A percentile compares a stretch with the other conserved stretches of the same genome.
Evolutionary conservation across 352 stramenopile genomes (phyloP).

Genomic region (Pythium apleroticum): DNA sequence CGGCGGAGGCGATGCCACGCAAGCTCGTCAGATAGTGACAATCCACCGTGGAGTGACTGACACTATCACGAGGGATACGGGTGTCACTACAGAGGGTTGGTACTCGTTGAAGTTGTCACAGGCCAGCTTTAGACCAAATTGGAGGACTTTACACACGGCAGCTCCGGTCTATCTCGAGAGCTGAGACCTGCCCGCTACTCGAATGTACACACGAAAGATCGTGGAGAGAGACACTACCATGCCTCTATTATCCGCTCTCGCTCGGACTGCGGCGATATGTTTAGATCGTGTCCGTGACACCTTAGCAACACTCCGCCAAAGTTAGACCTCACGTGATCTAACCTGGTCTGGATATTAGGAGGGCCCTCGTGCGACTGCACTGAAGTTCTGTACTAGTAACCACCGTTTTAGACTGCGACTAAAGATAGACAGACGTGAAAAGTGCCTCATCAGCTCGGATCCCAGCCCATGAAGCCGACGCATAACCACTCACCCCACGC

Average conservation of each 20-base stretch:
- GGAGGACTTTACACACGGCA: background rate
- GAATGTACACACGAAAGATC: background rate
- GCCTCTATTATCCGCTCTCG: background rate
- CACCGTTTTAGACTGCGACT: background rate
- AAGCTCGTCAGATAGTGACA: slow-evolving; percentile 14
- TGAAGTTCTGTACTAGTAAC: background rate
- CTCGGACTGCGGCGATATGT: background rate
- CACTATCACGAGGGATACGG: background rate
- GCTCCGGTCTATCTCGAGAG: background rate
- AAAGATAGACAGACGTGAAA: background rate
- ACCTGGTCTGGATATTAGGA: background rate
- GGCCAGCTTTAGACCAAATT: background rate
- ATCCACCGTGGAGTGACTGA: slow-evolving; percentile 7
- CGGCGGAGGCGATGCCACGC: slow-evolving; percentile 10
- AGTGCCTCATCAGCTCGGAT: background rate
- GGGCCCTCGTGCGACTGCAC: background rate
- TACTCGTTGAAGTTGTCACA: slow-evolving; percentile 19
- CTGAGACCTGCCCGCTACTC: background rate
- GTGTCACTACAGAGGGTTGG: background rate
- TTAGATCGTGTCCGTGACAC: background rate
- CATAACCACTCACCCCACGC: background rate
- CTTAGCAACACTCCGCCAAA: background rate
- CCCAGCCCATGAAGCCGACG: background rate
- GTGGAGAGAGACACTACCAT: background rate
- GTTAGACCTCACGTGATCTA: background rate